A percentile compares a stretch with the other conserved stretches of the same genome.
phyloP scores from a whole-genome alignment of 2,329 filamentous ascomycete genomes.

The Teratosphaeria nubilosa region DNA sequence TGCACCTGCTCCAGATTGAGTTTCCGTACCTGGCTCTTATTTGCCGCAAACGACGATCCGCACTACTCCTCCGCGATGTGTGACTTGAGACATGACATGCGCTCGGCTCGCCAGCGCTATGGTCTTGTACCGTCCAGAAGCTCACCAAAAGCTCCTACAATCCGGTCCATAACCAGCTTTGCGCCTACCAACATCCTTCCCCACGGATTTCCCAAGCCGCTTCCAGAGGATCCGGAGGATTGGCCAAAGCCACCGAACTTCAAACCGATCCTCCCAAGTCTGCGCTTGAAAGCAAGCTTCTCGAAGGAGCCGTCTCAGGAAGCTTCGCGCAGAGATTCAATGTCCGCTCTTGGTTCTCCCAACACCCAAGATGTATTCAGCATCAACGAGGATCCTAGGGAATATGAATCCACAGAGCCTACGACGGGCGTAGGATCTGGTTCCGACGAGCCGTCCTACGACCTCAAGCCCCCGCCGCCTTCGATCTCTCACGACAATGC shows the following conservation, averaged over 20 bases:
- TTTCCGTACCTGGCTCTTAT: background rate
- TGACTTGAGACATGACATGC: constrained; percentile 1
- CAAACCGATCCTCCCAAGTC: background rate
- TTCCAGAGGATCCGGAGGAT: background rate
- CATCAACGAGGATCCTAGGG: constrained; percentile 4
- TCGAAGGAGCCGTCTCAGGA: background rate
- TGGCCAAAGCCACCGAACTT: background rate
- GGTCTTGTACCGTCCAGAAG: background rate
- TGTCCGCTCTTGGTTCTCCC: constrained; percentile 12
- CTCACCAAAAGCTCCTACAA: background rate
- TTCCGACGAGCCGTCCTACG: constrained; percentile 23
- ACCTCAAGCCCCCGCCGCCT: constrained; percentile 33
- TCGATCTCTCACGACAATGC: constrained; percentile 19
- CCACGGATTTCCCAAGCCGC: background rate
- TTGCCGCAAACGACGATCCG: background rate
- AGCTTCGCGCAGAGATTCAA: constrained; percentile 2
- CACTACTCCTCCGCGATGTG: background rate
- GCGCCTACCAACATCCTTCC: background rate
- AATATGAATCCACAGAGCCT: constrained; percentile 14
- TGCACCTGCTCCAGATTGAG: background rate
- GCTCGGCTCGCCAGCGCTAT: background rate
- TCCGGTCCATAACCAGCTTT: background rate
- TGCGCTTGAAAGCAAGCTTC: background rate
- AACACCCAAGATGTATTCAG: constrained; percentile 20
- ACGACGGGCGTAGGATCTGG: constrained; percentile 14